These are phyloP conservation scores for Fusarium pilosicola DNA, from an alignment of 2,329 filamentous ascomycete species.

Conservation along the genomic window DNA sequence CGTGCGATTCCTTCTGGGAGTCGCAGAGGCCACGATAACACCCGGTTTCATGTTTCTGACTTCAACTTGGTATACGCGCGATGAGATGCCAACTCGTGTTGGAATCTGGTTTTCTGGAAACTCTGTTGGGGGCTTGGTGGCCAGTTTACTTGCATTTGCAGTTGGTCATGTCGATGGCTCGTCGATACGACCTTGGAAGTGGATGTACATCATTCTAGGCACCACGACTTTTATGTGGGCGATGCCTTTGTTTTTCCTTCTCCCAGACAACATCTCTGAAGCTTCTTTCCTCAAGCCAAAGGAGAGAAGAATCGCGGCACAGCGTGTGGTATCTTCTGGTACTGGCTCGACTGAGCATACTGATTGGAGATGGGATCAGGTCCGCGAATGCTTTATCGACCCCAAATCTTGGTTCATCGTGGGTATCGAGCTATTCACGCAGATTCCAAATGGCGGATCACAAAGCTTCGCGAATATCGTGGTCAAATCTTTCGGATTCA, in stretches of 20 bases:
- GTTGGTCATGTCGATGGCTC: conserved; percentile 62
- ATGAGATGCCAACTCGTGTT: conserved; percentile 64
- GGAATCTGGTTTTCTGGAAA: conserved; percentile 67
- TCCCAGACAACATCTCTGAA: conserved; percentile 64
- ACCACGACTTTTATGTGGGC: conserved; percentile 61
- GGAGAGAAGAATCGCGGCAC: conserved; percentile 60
- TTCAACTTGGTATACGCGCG: conserved; percentile 65
- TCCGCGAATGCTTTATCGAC: conserved; percentile 63
- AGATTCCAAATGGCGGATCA: conserved; percentile 71
- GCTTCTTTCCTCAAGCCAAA: conserved; percentile 66
- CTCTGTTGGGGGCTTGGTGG: conserved; percentile 58
- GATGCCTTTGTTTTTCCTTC: conserved; percentile 57
- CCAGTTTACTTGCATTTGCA: conserved; percentile 64
- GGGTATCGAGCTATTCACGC: conserved; percentile 60
- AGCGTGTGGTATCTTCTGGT: conserved; percentile 60
- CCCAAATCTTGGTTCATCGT: conserved; percentile 71
- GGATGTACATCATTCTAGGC: conserved; percentile 68
- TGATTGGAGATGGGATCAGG: conserved; percentile 61
- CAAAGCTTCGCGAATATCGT: conserved; percentile 69
- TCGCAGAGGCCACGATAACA: conserved; percentile 64
- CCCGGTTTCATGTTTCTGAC: conserved; percentile 67
- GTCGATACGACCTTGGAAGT: conserved; percentile 61
- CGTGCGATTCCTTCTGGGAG: conserved; percentile 63
- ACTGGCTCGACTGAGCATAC: conserved; percentile 62
- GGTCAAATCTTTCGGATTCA: conserved; percentile 65